Evolutionary conservation across 2,329 filamentous ascomycete species (phyloP).

Genomic region (Fusarium gaditjirri): DNA sequence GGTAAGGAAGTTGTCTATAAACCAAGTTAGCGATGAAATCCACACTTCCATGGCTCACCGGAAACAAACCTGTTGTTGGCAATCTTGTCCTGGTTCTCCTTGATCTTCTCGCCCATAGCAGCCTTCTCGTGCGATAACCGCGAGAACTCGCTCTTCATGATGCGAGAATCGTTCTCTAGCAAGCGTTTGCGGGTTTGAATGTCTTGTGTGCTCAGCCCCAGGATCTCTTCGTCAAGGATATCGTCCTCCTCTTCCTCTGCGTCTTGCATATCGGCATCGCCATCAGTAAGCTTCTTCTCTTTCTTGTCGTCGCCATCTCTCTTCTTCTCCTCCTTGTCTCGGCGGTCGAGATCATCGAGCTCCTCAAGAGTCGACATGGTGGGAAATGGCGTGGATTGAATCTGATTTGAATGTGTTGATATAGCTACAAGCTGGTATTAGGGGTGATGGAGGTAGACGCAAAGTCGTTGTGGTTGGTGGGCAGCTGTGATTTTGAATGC

Average conservation of each 20-base stretch:
- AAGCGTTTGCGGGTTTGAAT: constrained; percentile 90
- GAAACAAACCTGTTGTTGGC: constrained; percentile 89
- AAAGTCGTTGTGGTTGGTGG: not conserved
- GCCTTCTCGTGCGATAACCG: constrained; percentile 94
- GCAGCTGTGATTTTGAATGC: constrained; percentile 21
- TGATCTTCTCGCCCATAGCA: constrained; percentile 98
- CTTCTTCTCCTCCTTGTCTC: constrained; percentile 77
- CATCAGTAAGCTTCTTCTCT: constrained; percentile 64
- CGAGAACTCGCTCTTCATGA: constrained; percentile 98
- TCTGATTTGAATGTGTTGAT: not conserved
- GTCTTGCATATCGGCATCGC: constrained; percentile 93
- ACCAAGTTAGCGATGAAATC: constrained; percentile 1
- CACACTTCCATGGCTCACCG: not conserved
- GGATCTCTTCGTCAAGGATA: constrained; percentile 90
- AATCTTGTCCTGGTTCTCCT: constrained; percentile 99
- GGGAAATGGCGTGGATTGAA: constrained; percentile 29
- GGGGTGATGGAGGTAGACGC: not conserved
- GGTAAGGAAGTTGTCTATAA: constrained; percentile 90
- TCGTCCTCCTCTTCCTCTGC: constrained; percentile 79
- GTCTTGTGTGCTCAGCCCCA: constrained; percentile 92
- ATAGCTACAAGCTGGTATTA: not conserved
- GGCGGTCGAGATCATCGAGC: constrained; percentile 87
- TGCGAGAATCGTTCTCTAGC: constrained; percentile 96
- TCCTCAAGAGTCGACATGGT: constrained; percentile 92
- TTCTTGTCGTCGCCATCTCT: constrained; percentile 51